phyloP scores from a whole-genome alignment of 129 eudicot genomes.

The Saussurea involucrata region DNA sequence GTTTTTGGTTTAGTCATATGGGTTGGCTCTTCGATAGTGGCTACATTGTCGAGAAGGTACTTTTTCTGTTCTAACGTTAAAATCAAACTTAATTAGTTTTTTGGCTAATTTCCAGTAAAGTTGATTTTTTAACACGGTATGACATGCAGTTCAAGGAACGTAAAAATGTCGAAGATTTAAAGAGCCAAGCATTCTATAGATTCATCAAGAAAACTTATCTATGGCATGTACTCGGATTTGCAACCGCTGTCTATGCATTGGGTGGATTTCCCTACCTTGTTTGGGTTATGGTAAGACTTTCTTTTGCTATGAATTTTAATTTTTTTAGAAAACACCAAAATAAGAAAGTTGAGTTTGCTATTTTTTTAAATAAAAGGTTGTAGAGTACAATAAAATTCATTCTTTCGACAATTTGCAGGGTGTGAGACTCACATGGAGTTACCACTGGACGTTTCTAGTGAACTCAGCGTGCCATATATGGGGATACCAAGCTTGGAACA shows the following conservation, averaged over 20 bases:
- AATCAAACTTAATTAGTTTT: too few relatives aligned
- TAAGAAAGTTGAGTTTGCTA: too few relatives aligned
- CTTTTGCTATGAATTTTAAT: neutral
- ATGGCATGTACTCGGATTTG: constrained; percentile 1
- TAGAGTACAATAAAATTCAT: too few relatives aligned
- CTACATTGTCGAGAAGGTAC: constrained; percentile 7
- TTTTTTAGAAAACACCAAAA: too few relatives aligned
- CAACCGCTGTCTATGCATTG: neutral
- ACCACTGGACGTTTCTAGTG: constrained; percentile 33
- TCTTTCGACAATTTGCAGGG: neutral
- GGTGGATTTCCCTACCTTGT: constrained; percentile 25
- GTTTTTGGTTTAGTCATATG: constrained; percentile 44
- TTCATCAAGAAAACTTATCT: constrained; percentile 15
- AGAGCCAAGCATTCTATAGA: constrained; percentile 11
- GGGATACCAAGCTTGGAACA: constrained; percentile 55
- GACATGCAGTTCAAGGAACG: constrained; percentile 21
- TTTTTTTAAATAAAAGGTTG: too few relatives aligned
- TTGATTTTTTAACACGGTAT: too few relatives aligned
- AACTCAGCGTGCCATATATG: constrained; percentile 73
- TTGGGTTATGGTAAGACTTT: constrained; percentile 23
- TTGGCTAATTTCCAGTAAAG: too few relatives aligned
- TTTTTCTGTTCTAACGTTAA: too few relatives aligned
- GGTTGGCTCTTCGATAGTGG: constrained; percentile 26
- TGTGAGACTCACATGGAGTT: constrained; percentile 5
- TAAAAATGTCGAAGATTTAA: constrained; percentile 17